Evolutionary conservation across 2,329 filamentous ascomycete species (phyloP).

Genomic region (Cercospora citrullina): DNA sequence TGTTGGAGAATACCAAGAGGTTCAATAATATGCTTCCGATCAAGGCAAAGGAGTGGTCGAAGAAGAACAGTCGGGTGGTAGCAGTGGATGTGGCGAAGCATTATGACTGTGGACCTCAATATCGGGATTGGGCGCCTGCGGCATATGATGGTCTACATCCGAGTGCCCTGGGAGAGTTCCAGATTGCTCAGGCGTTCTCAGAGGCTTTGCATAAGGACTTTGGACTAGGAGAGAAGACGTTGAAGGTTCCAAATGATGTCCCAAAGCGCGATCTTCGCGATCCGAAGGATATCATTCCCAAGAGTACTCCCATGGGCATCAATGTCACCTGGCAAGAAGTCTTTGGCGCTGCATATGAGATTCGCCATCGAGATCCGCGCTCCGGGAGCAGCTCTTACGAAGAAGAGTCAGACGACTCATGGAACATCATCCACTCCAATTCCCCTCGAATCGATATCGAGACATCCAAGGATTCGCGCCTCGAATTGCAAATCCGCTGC

Average conservation of each 20-base stretch:
- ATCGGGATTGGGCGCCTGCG: conserved; percentile 12
- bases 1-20: conserved; percentile 24
- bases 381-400: background rate
- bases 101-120: conserved; percentile 26
- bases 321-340: conserved; percentile 23
- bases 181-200: conserved; percentile 47
- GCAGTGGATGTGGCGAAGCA: conserved; percentile 39
- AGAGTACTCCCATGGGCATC: conserved; percentile 20
- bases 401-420: background rate
- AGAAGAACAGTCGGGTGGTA: conserved; percentile 34
- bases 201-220: conserved; percentile 15
- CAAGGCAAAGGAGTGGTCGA: conserved; percentile 33
- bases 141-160: conserved; percentile 36
- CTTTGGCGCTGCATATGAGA: conserved; percentile 25
- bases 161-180: conserved; percentile 45
- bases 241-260: conserved; percentile 13
- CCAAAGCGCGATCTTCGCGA: conserved; percentile 14
- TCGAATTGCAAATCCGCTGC: conserved; percentile 22
- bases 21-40: conserved; percentile 27
- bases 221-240: conserved; percentile 5
- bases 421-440: background rate
- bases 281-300: conserved; percentile 9
- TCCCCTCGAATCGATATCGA: conserved; percentile 18
- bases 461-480: background rate
- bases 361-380: conserved; percentile 17